Evolutionary conservation across 225 moss, liverwort and hornwort genomes (phyloP).

Genomic region (Straminergon stramineum): DNA sequence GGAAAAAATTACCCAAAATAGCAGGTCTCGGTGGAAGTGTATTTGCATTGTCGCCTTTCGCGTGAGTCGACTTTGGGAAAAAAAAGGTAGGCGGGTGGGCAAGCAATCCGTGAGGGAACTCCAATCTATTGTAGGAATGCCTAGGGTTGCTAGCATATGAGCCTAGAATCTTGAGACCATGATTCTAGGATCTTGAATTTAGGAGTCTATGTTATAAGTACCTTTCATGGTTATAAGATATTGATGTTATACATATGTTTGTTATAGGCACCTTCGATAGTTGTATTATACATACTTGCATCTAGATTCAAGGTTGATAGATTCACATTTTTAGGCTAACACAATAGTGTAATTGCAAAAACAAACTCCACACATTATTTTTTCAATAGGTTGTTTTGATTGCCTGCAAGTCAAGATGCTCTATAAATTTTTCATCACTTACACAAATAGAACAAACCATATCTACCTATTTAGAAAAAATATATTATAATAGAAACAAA

Average conservation of each 20-base stretch:
- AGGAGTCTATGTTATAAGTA: neutral
- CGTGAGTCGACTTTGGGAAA: neutral
- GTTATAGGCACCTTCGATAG: too few relatives aligned
- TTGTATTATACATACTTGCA: neutral
- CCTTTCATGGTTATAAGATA: neutral
- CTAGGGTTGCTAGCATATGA: neutral
- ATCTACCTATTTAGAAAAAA: neutral
- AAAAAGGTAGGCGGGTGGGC: too few relatives aligned
- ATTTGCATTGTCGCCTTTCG: neutral
- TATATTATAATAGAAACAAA: neutral
- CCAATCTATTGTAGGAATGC: too few relatives aligned
- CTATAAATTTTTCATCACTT: neutral
- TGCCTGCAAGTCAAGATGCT: neutral
- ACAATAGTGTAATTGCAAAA: fast-evolving
- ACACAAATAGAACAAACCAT: neutral
- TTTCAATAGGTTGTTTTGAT: neutral
- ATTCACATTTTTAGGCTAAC: fast-evolving
- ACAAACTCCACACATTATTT: fast-evolving
- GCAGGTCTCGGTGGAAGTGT: neutral
- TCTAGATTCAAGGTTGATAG: fast-evolving
- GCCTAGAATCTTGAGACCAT: too few relatives aligned
- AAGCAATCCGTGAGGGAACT: fast-evolving
- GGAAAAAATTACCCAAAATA: too few relatives aligned
- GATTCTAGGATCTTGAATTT: fast-evolving
- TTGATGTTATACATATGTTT: too few relatives aligned